A percentile compares a stretch with the other conserved stretches of the same genome.
These are phyloP conservation scores for Suillus decipiens DNA, from an alignment of 768 basidiomycete genomes.

Conservation along the genomic window DNA sequence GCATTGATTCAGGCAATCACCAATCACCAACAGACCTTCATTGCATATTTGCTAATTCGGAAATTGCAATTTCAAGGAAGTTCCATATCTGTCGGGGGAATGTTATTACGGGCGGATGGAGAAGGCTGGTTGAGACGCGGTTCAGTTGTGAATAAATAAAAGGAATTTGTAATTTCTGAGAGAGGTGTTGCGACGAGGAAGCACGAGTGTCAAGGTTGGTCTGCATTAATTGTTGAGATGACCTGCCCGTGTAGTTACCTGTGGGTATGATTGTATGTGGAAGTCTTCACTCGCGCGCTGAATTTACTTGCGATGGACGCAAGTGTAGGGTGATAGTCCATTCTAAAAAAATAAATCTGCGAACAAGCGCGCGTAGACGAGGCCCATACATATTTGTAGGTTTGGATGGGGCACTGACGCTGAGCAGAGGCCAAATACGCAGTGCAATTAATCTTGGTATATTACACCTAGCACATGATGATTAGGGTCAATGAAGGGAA, in stretches of 20 bases:
- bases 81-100: neutral
- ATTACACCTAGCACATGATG: neutral
- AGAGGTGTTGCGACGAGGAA: neutral
- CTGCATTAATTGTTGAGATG: neutral
- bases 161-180: neutral
- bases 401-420: neutral
- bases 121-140: neutral
- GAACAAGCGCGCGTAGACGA: neutral
- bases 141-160: neutral
- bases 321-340: neutral
- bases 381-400: neutral
- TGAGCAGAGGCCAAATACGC: neutral
- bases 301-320: neutral
- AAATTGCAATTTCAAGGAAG: neutral
- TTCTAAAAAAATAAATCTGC: neutral
- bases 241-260: neutral
- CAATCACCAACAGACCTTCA: neutral
- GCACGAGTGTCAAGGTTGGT: neutral
- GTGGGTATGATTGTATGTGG: neutral
- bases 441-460: neutral
- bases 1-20: neutral
- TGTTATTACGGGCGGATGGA: neutral
- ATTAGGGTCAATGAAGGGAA: neutral
- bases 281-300: neutral
- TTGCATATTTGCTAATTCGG: neutral